Percentiles rank a stretch among this genome's conserved stretches.
phyloP scores from a whole-genome alignment of 2,329 filamentous ascomycete genomes.

The Alternaria metachromatica region DNA sequence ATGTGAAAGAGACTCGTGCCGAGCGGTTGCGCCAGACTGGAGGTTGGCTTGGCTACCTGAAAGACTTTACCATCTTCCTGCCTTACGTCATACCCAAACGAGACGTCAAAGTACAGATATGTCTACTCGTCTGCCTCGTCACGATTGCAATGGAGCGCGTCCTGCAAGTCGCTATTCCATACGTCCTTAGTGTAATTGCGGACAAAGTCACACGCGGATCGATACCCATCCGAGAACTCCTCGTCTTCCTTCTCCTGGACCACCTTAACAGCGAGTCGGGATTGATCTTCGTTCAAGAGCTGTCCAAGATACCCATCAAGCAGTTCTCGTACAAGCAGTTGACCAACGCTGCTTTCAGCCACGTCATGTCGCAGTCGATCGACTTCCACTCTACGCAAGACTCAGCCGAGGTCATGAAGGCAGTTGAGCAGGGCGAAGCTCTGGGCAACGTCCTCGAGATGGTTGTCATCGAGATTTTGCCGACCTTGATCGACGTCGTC shows the following conservation, averaged over 20 bases:
- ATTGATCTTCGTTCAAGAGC: not conserved
- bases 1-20: conserved; percentile 39
- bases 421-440: not conserved
- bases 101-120: conserved; percentile 48
- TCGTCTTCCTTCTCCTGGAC: not conserved
- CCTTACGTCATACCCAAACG: conserved; percentile 78
- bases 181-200: not conserved
- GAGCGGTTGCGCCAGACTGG: conserved; percentile 73
- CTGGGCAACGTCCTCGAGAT: not conserved
- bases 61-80: conserved; percentile 74
- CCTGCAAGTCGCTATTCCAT: not conserved
- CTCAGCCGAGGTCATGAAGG: not conserved
- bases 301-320: not conserved
- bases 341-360: not conserved
- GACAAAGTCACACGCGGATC: not conserved
- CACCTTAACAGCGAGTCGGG: not conserved
- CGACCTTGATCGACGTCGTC: not conserved
- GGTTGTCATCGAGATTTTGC: not conserved
- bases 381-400: not conserved
- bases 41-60: conserved; percentile 77
- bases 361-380: not conserved
- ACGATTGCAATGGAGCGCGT: not conserved
- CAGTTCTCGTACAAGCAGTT: not conserved
- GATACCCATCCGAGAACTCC: not conserved
- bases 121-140: not conserved